Evolutionary conservation across 2,329 filamentous ascomycete species (phyloP).

Genomic region (Ophiostoma sp.): DNA sequence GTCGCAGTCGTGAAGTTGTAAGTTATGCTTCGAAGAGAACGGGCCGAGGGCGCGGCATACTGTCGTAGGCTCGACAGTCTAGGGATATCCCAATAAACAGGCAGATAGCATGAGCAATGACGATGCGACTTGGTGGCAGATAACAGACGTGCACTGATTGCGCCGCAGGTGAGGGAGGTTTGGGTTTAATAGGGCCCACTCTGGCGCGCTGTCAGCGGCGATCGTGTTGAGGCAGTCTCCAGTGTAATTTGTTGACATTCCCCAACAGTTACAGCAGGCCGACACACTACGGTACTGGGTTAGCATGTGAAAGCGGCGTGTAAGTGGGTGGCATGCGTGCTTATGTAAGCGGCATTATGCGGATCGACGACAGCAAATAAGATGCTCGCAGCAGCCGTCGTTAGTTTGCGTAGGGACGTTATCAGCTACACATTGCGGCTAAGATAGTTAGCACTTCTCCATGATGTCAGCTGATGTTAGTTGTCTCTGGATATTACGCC

Average conservation of each 20-base stretch:
- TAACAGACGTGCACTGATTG: neutral
- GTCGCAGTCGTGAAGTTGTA: neutral
- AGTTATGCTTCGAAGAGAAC: neutral
- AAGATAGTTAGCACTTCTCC: too few species aligned
- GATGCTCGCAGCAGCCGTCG: too few species aligned
- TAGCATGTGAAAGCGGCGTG: conserved; percentile 7
- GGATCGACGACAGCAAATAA: too few species aligned
- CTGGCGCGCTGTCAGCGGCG: conserved; percentile 3
- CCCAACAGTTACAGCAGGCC: conserved; percentile 4
- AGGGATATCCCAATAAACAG: neutral
- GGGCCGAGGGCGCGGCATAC: neutral
- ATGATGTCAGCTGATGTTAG: too few species aligned
- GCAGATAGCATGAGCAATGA: neutral
- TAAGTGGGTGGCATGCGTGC: neutral
- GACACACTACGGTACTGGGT: neutral
- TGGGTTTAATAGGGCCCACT: neutral
- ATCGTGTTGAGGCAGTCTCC: conserved; percentile 11
- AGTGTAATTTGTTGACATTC: conserved; percentile 13
- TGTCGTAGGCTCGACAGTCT: neutral
- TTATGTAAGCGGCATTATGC: neutral
- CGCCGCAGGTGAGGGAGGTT: neutral
- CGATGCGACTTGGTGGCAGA: neutral
- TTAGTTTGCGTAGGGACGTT: too few species aligned
- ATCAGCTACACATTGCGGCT: too few species aligned
- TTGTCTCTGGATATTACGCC: too few species aligned